Evolutionary conservation across 2,329 filamentous ascomycete genomes (phyloP), one percentile per base, ranked within the genome.

Genomic region (Ophiostoma novo-ulmi): DNA sequence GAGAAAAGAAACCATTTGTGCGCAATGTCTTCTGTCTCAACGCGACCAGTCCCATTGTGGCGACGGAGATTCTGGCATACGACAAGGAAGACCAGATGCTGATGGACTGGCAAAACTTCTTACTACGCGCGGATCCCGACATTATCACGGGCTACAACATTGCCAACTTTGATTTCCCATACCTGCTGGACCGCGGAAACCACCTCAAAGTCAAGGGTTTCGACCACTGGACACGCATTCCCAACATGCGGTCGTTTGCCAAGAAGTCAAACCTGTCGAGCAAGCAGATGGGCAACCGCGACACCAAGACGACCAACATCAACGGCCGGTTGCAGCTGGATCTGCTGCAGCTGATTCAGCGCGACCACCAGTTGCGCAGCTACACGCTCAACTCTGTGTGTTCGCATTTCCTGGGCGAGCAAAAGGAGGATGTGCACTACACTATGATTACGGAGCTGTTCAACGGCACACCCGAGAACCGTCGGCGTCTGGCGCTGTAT

Each of bases 131-230:
- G 0, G 95, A 99, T 75, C 94, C 95, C 0, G 95, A 99, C 81
- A 91, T 99, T 74, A 97, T 99, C 77, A 99, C 96, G 70, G 95
- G 95, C 65, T 99, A 99, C 88, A 99, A 99, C 80, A 99, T 97
- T 81, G 84, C 92, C 78, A 99, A 99, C 81, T 99, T 99, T 80
- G 95, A 99, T 82, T 98, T 99, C 74, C 94, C 94, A 0, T 99
- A 99, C 78, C 86, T 99, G 0, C 85, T 99, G 13, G 92, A 97
- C 70, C 88, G 95, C 65, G 95, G 94, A 11, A 92, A 86, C 74
- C 89, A 97, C 77, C 84, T 99, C 38, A 97, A 95, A 76, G 88
- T 93, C 52, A 80, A 79, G 1, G 87, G 86, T 0, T 99, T 99
- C 75, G 91, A 95, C 7, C 94, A 91, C 79, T 97, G 92, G 92